Conservation (phyloP, 768 basidiomycete species). For the Daedaleopsis sinensis region DNA sequence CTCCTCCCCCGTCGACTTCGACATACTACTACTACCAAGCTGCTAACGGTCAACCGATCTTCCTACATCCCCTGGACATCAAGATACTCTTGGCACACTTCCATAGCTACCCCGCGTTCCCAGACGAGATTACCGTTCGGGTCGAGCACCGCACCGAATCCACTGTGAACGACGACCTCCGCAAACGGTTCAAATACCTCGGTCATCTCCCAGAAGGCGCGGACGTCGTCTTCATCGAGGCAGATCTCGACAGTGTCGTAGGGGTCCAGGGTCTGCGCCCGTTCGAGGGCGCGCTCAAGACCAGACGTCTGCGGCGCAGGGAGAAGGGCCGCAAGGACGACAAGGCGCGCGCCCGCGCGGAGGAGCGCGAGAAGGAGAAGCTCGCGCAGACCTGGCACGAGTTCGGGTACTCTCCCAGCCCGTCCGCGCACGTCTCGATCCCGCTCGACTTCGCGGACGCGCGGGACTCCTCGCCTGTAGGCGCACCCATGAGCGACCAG, state of each 20-base stretch:
- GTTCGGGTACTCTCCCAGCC: conserved; percentile 11
- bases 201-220: conserved; percentile 89
- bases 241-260: conserved; percentile 79
- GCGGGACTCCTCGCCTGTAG: conserved; percentile 65
- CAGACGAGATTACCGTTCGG: conserved; percentile 77
- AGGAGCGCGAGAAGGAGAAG: conserved; percentile 68
- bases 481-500: conserved; percentile 52
- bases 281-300: conserved; percentile 82
- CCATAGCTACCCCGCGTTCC: conserved; percentile 79
- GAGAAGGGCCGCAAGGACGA: conserved; percentile 90
- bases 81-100: conserved; percentile 88
- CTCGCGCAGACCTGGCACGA: conserved; percentile 27
- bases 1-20: conserved; percentile 83
- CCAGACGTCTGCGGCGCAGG: conserved; percentile 70
- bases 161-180: conserved; percentile 89
- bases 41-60: conserved; percentile 86
- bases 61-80: conserved; percentile 95
- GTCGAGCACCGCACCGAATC: conserved; percentile 78
- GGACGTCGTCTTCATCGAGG: conserved; percentile 93
- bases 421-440: conserved; percentile 11
- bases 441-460: conserved; percentile 13
- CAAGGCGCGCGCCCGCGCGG: conserved; percentile 74
- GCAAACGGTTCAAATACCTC: conserved; percentile 95
- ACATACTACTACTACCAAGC: conserved; percentile 98
- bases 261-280: conserved; percentile 74